Evolutionary conservation across 768 basidiomycete species (phyloP).

Genomic region (Tylopilus subfusipes): DNA sequence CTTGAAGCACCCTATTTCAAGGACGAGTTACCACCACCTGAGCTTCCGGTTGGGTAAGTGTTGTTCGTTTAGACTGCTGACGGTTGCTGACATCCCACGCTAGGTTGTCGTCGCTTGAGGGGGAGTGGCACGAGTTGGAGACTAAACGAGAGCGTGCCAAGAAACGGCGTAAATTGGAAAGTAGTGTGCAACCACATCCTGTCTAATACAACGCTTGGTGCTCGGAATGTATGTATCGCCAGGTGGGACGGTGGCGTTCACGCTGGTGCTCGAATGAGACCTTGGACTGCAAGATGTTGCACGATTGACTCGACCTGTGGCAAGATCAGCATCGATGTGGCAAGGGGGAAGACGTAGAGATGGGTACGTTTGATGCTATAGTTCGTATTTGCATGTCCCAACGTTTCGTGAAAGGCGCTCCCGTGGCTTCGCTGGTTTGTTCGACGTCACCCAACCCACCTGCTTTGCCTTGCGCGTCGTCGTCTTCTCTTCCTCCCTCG

Average conservation of each 20-base stretch:
- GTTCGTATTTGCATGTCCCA: constrained; percentile 95
- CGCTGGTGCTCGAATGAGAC: constrained; percentile 45
- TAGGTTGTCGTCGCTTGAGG: constrained; percentile 77
- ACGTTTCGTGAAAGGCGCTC: constrained; percentile 85
- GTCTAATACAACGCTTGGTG: constrained; percentile 27
- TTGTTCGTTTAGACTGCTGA: neutral
- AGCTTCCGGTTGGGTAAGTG: constrained; percentile 75
- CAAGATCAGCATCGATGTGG: neutral
- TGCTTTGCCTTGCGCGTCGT: constrained; percentile 90
- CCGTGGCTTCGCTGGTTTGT: constrained; percentile 83
- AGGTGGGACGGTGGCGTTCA: constrained; percentile 12
- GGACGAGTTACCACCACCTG: constrained; percentile 69
- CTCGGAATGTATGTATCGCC: constrained; percentile 16
- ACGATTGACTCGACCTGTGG: constrained; percentile 79
- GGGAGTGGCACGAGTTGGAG: constrained; percentile 98
- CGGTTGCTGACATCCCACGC: constrained; percentile 1
- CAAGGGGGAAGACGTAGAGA: neutral
- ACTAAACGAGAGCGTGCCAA: constrained; percentile 88
- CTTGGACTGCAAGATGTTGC: constrained; percentile 73
- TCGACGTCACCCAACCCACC: constrained; percentile 88
- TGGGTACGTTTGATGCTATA: constrained; percentile 80
- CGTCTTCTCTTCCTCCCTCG: constrained; percentile 81
- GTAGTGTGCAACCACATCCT: constrained; percentile 36
- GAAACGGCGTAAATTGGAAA: constrained; percentile 68
- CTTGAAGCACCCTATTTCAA: constrained; percentile 82